Percentiles rank a stretch among this genome's conserved stretches.
Evolutionary conservation across 768 basidiomycete genomes (phyloP).

Genomic region (Mycena metata): DNA sequence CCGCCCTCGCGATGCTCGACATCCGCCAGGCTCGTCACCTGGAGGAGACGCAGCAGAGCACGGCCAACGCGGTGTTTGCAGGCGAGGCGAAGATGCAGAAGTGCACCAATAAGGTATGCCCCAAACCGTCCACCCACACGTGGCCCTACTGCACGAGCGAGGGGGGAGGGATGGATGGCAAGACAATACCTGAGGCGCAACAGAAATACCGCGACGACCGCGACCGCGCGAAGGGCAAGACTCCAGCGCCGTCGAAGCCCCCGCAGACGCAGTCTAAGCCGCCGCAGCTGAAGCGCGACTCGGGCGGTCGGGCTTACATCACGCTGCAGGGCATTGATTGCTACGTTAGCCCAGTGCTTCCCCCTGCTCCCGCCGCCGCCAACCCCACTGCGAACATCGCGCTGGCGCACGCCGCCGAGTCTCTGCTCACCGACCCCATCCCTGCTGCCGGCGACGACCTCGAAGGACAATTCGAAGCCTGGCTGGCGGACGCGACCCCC

Average conservation of each 20-base stretch:
- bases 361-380: not conserved
- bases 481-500: not conserved
- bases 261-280: no score
- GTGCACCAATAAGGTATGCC: conserved; percentile 1
- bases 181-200: not conserved
- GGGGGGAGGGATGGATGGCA: conserved; percentile 14
- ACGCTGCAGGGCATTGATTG: not conserved
- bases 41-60: no score
- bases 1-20: not conserved
- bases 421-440: not conserved
- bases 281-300: not conserved
- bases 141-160: conserved; percentile 7
- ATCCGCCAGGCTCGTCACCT: not conserved
- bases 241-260: no score
- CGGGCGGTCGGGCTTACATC: no score
- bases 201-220: not conserved
- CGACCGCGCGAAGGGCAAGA: not conserved
- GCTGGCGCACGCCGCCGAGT: not conserved
- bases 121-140: not conserved
- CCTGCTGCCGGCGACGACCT: not conserved
- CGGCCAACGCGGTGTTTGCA: no score
- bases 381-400: not conserved
- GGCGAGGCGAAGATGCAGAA: not conserved
- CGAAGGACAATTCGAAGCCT: not conserved
- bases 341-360: not conserved